Percentiles rank a stretch among this genome's conserved stretches.
Evolutionary conservation across 2,329 filamentous ascomycete genomes (phyloP).

Genomic region (Colletotrichum sp.): DNA sequence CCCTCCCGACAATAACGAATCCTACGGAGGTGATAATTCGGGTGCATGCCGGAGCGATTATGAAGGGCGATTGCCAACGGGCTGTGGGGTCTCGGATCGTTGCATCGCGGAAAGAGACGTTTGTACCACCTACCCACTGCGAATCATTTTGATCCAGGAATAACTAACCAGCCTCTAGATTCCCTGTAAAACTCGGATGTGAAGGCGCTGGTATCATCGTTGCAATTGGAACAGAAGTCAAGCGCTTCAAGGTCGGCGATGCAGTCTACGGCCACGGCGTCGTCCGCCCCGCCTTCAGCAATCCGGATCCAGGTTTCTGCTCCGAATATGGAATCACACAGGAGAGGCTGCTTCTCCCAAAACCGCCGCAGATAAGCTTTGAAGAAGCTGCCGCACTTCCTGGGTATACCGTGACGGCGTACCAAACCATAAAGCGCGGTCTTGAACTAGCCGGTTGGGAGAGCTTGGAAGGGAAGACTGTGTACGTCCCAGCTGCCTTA

Average conservation of each 20-base stretch:
- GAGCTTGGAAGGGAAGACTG: conserved; percentile 53
- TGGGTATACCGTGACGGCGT: conserved; percentile 43
- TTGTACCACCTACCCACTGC: background rate
- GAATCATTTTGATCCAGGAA: fast-evolving
- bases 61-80: conserved; percentile 38
- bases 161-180: conserved; percentile 20
- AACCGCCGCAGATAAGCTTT: conserved; percentile 34
- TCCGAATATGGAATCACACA: conserved; percentile 45
- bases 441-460: conserved; percentile 38
- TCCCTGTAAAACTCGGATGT: conserved; percentile 22
- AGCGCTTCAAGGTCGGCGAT: conserved; percentile 5
- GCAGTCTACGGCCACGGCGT: conserved; percentile 38
- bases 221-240: background rate
- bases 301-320: conserved; percentile 33
- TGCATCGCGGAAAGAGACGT: conserved; percentile 15
- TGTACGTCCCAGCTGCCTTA: conserved; percentile 56
- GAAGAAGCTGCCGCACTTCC: conserved; percentile 42
- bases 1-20: conserved; percentile 46
- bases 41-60: conserved; percentile 40
- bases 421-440: conserved; percentile 47
- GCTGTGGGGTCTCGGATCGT: conserved; percentile 26
- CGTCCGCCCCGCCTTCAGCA: conserved; percentile 40
- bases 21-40: conserved; percentile 48
- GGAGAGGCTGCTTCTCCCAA: conserved; percentile 38
- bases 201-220: conserved; percentile 4